phyloP scores from a whole-genome alignment of 352 stramenopile genomes.

The Phytophthora cryptogea region DNA sequence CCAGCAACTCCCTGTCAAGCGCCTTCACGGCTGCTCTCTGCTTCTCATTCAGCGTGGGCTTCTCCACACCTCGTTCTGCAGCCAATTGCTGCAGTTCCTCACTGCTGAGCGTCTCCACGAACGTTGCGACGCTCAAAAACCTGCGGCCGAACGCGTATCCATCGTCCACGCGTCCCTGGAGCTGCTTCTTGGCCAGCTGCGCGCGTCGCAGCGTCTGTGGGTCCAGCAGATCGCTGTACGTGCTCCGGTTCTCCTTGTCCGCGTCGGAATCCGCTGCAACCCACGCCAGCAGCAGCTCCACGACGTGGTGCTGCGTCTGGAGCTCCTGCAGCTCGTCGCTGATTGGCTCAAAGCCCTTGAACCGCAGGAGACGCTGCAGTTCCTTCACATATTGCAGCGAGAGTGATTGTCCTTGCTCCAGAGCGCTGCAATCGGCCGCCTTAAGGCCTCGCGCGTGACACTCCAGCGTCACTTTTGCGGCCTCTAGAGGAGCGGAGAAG shows the following conservation, averaged over 20 bases:
- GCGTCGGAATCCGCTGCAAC: constrained; percentile 8
- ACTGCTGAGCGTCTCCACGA: constrained; percentile 49
- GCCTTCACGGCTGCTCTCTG: constrained; percentile 51
- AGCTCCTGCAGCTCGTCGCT: constrained; percentile 32
- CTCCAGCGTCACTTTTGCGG: constrained; percentile 36
- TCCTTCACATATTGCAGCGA: constrained; percentile 40
- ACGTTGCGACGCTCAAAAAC: constrained; percentile 61
- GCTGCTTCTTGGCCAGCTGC: constrained; percentile 49
- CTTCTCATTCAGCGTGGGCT: constrained; percentile 37
- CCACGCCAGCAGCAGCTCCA: constrained; percentile 50
- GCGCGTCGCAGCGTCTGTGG: constrained; percentile 21
- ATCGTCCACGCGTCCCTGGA: constrained; percentile 47
- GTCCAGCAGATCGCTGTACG: constrained; percentile 19
- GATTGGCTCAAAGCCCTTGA: constrained; percentile 46
- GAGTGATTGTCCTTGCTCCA: constrained; percentile 12
- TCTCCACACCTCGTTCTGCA: constrained; percentile 24
- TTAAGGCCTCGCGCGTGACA: constrained; percentile 44
- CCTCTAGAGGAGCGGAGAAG: background rate
- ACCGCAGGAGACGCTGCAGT: constrained; percentile 31
- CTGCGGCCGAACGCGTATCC: constrained; percentile 70
- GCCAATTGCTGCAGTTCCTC: constrained; percentile 49
- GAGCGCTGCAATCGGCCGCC: background rate
- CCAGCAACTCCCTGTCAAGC: constrained; percentile 54
- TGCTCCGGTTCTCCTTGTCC: constrained; percentile 18
- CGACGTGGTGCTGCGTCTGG: constrained; percentile 43